Evolutionary conservation across 768 basidiomycete genomes (phyloP).

Genomic region (Hygrocybe coccinea): DNA sequence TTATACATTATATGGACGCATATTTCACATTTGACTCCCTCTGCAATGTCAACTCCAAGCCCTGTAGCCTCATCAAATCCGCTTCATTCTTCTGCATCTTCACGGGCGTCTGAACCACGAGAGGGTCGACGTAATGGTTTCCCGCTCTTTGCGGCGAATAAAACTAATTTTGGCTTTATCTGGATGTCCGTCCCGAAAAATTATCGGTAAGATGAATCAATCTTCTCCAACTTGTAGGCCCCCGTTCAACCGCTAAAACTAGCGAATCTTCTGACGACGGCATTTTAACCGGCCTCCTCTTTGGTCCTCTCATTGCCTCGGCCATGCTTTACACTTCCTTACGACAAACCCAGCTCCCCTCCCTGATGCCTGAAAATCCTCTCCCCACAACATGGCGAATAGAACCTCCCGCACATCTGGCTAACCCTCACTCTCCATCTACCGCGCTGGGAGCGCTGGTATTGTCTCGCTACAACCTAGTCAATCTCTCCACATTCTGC

Average conservation of each 20-base stretch:
- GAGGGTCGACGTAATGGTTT: constrained; percentile 34
- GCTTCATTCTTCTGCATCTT: constrained; percentile 39
- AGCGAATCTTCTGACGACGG: constrained; percentile 86
- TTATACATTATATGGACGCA: constrained; percentile 63
- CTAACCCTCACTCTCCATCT: constrained; percentile 36
- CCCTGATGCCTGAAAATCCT: constrained; percentile 23
- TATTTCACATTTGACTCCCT: constrained; percentile 38
- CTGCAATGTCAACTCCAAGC: constrained; percentile 4
- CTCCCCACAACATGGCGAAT: constrained; percentile 71
- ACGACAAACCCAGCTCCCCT: constrained; percentile 25
- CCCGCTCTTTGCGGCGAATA: constrained; percentile 27
- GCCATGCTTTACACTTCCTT: constrained; percentile 58
- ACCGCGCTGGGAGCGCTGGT: constrained; percentile 52
- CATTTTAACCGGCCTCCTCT: constrained; percentile 73
- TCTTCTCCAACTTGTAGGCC: background rate
- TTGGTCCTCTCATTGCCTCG: constrained; percentile 75
- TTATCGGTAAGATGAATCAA: constrained; percentile 51
- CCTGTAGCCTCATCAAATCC: background rate
- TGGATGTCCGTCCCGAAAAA: constrained; percentile 93
- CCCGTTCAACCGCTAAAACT: constrained; percentile 6
- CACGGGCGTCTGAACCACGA: constrained; percentile 35
- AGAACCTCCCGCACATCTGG: constrained; percentile 60
- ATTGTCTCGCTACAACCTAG: constrained; percentile 66
- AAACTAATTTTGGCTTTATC: constrained; percentile 61
- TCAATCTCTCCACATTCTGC: constrained; percentile 77